These are phyloP conservation scores for Septoria linicola DNA, from an alignment of 2,329 filamentous ascomycete species.

Conservation along the genomic window DNA sequence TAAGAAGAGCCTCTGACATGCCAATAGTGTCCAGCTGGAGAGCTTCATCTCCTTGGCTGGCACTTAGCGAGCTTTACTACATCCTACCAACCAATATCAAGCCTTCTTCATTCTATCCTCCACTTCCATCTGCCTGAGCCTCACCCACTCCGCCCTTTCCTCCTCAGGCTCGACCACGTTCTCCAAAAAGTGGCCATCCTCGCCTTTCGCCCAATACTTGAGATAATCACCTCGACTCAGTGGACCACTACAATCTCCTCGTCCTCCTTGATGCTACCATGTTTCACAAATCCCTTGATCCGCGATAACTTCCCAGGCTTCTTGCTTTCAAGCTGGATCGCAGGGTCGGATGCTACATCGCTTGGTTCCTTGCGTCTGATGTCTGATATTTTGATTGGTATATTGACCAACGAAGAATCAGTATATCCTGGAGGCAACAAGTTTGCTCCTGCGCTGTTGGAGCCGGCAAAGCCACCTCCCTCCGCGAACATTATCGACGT, in stretches of 20 bases:
- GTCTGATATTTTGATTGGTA: slow-evolving; percentile 24
- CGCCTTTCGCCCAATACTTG: slow-evolving; percentile 27
- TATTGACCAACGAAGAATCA: slow-evolving; percentile 23
- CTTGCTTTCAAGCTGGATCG: background rate
- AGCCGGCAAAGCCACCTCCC: slow-evolving; percentile 4
- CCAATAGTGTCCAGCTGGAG: too few relatives aligned
- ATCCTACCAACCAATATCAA: too few relatives aligned
- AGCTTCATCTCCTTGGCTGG: too few relatives aligned
- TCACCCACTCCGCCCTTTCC: too few relatives aligned
- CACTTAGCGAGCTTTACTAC: too few relatives aligned
- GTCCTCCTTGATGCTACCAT: slow-evolving; percentile 2
- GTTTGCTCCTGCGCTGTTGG: slow-evolving; percentile 20
- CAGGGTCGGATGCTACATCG: background rate
- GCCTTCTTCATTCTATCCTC: too few relatives aligned
- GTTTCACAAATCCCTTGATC: too few relatives aligned
- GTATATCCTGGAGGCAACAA: slow-evolving; percentile 25
- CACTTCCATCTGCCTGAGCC: too few relatives aligned
- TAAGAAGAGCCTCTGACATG: too few relatives aligned
- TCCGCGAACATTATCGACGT: slow-evolving; percentile 13
- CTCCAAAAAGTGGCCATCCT: slow-evolving; percentile 22
- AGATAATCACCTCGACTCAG: slow-evolving; percentile 28
- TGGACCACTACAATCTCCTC: slow-evolving; percentile 21
- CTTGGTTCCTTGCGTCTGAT: background rate
- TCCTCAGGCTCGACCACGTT: slow-evolving; percentile 9
- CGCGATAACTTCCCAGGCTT: too few relatives aligned